Evolutionary conservation across 352 stramenopile genomes (phyloP).

Genomic region (Lagenidium giganteum): DNA sequence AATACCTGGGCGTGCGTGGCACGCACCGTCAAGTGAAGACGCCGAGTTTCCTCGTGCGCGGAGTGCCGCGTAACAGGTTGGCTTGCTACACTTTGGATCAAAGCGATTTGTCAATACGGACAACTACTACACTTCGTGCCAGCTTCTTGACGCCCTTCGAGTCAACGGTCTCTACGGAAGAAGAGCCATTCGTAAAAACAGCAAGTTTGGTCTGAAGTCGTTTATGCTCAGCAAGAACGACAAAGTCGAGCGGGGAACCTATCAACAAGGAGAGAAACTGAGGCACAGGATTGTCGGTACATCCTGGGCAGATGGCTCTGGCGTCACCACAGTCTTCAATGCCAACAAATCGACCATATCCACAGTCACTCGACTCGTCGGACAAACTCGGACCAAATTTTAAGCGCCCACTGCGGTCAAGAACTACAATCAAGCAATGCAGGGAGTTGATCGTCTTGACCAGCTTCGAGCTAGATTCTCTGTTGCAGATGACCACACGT

Average conservation of each 20-base stretch:
- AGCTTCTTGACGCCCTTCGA: slow-evolving; percentile 5
- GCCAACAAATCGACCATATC: neutral
- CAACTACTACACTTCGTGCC: slow-evolving; percentile 15
- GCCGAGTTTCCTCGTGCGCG: no score
- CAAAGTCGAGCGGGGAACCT: no score
- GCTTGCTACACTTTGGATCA: slow-evolving; percentile 1
- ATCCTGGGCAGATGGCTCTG: slow-evolving; percentile 11
- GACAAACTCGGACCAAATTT: neutral
- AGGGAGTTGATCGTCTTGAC: slow-evolving; percentile 12
- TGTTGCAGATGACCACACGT: slow-evolving; percentile 1
- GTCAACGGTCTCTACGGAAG: slow-evolving; percentile 9
- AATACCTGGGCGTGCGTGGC: no score
- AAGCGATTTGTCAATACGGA: slow-evolving; percentile 11
- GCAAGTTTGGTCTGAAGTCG: no score
- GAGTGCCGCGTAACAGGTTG: slow-evolving; percentile 7
- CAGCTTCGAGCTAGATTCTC: slow-evolving; percentile 13
- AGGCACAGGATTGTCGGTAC: slow-evolving; percentile 3
- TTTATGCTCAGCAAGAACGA: no score
- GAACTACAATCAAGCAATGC: slow-evolving; percentile 14
- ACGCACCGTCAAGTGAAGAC: no score
- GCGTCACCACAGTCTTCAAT: slow-evolving; percentile 12
- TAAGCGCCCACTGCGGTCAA: neutral
- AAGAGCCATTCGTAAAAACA: slow-evolving; percentile 8
- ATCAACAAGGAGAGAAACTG: slow-evolving; percentile 1
- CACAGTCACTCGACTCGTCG: slow-evolving; percentile 1